Conservation (phyloP, 306 rosid species). For the Cicer pinnatifidum region DNA sequence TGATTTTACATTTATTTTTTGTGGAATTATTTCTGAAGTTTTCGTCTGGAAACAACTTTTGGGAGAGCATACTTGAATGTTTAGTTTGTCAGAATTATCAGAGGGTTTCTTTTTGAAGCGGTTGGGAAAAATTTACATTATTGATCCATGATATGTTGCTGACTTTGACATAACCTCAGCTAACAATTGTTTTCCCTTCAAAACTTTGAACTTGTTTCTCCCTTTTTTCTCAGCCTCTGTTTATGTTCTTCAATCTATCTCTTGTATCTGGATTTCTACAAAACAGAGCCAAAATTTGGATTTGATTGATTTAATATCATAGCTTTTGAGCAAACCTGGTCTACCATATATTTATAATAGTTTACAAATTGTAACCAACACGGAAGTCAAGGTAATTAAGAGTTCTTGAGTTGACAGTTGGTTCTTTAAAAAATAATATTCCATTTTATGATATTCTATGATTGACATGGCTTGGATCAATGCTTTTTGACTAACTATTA, state of each 20-base stretch:
- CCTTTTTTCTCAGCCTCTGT: neutral
- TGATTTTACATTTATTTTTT: neutral
- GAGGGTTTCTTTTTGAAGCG: neutral
- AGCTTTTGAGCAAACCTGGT: conserved; percentile 5
- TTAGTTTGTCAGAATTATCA: neutral
- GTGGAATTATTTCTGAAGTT: conserved; percentile 5
- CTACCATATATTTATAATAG: conserved; percentile 13
- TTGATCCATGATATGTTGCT: neutral
- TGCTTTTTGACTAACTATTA: conserved; percentile 2
- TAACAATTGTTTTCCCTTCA: neutral
- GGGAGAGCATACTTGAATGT: conserved; percentile 12
- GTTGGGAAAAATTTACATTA: neutral
- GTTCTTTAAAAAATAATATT: neutral
- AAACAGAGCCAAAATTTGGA: neutral
- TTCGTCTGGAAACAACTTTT: conserved; percentile 1
- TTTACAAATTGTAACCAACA: conserved; percentile 5
- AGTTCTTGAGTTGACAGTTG: neutral
- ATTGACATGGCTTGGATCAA: conserved; percentile 1
- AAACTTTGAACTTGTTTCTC: conserved; percentile 14
- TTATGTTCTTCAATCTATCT: conserved; percentile 15
- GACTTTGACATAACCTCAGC: conserved; percentile 17
- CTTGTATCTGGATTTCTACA: neutral
- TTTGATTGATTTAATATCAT: neutral
- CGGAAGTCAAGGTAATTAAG: neutral
- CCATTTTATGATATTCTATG: neutral